Percentiles rank a stretch among this genome's conserved stretches.
Conservation (phyloP, 768 basidiomycete species). For the Mycena chlorophos region DNA sequence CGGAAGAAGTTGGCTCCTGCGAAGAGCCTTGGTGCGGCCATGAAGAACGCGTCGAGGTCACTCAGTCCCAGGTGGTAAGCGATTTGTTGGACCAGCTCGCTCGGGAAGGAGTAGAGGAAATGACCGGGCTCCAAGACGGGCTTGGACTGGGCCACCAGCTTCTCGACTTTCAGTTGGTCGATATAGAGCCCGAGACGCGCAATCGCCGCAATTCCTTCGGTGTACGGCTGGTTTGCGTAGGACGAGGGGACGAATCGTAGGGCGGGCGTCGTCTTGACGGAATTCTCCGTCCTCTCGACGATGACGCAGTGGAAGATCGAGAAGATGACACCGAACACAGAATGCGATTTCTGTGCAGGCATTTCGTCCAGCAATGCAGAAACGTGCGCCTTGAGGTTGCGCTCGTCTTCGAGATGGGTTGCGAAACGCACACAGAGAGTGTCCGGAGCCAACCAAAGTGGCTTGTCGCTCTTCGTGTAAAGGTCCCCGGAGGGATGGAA, state of each 20-base stretch:
- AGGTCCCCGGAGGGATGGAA: not conserved
- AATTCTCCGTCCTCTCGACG: not conserved
- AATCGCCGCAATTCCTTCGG: conserved; percentile 8
- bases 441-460: not conserved
- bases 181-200: conserved; percentile 1
- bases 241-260: conserved; percentile 20
- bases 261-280: conserved; percentile 7
- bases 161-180: not conserved
- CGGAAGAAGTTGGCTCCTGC: no score
- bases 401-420: conserved; percentile 17
- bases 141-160: not conserved
- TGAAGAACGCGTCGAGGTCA: no score
- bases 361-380: not conserved
- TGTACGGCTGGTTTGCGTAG: conserved; percentile 14
- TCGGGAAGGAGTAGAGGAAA: not conserved
- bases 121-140: not conserved
- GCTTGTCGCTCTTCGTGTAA: not conserved
- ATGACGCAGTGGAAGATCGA: conserved; percentile 20
- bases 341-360: not conserved
- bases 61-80: not conserved
- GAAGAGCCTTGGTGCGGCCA: no score
- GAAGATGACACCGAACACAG: conserved; percentile 8
- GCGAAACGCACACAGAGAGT: conserved; percentile 9
- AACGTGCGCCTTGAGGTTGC: not conserved
- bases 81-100: not conserved